Evolutionary conservation across 78 protist species (phyloP).

Genomic region (Dictyostelium purpureum): DNA sequence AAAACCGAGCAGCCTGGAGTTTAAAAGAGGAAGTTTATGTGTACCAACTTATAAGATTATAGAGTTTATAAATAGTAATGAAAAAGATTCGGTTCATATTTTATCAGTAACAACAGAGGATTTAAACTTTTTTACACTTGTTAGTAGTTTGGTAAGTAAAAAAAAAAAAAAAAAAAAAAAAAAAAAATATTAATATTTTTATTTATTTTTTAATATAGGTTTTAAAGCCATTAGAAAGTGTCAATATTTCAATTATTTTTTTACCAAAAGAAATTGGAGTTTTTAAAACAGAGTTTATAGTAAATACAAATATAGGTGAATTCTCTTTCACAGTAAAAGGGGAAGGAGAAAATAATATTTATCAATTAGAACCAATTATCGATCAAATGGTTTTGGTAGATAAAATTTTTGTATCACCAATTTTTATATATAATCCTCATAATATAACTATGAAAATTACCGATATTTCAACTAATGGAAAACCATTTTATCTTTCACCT

Average conservation of each 20-base stretch:
- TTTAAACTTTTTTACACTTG: conserved; percentile 10
- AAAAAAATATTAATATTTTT: neutral
- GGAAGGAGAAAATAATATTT: neutral
- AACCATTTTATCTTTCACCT: conserved; percentile 20
- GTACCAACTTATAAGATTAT: neutral
- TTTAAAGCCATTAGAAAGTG: neutral
- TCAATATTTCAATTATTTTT: conserved; percentile 3
- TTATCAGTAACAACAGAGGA: conserved; percentile 8
- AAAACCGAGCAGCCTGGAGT: neutral
- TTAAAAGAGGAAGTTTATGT: conserved; percentile 11
- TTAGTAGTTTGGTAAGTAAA: conserved; percentile 15
- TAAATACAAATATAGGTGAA: conserved; percentile 27
- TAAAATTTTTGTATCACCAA: conserved; percentile 3
- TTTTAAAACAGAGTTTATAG: conserved; percentile 1
- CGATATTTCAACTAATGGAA: conserved; percentile 41
- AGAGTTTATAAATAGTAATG: neutral
- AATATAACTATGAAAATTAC: conserved; percentile 45
- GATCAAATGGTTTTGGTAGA: conserved; percentile 7
- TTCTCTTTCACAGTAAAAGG: conserved; percentile 20
- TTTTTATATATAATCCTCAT: conserved; percentile 58
- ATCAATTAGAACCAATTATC: conserved; percentile 26
- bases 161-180: neutral
- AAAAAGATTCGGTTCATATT: conserved; percentile 25
- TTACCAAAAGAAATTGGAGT: conserved; percentile 31
- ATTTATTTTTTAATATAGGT: neutral